These are phyloP conservation scores for Euphorbia peplus DNA, from an alignment of 345 rosid genomes.

Conservation along the genomic window DNA sequence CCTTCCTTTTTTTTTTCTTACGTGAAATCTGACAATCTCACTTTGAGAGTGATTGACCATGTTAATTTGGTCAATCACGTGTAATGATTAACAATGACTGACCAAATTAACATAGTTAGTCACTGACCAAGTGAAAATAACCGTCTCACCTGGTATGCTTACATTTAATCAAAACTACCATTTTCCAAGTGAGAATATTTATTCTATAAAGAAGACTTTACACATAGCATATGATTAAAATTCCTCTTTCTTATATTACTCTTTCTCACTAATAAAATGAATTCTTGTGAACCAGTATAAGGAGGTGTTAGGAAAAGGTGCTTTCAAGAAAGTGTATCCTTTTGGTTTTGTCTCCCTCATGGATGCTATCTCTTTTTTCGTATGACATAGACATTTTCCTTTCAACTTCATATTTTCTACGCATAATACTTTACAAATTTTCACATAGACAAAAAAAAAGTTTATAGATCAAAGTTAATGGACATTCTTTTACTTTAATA, in stretches of 20 bases:
- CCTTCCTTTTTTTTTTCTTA: too few relatives aligned
- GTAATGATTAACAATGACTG: too few relatives aligned
- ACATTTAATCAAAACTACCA: neutral
- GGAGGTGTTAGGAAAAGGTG: conserved; percentile 71
- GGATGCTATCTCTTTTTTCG: neutral
- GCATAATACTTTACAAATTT: neutral
- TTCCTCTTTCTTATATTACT: neutral
- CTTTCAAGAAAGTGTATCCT: conserved; percentile 84
- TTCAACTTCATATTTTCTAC: neutral
- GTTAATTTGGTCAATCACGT: too few relatives aligned
- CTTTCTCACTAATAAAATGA: neutral
- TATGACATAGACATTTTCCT: neutral
- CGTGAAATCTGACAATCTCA: too few relatives aligned
- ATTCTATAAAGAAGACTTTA: too few relatives aligned
- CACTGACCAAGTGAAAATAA: too few relatives aligned
- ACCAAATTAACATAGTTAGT: too few relatives aligned
- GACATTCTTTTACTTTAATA: too few relatives aligned
- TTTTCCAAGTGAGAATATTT: neutral
- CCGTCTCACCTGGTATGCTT: neutral
- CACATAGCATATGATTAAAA: neutral
- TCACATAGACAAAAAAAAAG: neutral
- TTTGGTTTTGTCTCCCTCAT: neutral
- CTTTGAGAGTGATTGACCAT: too few relatives aligned
- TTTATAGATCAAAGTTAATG: neutral
- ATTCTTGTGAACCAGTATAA: conserved; percentile 43